Conservation (phyloP, 441 rosid species). For the Mallotus repandus region DNA sequence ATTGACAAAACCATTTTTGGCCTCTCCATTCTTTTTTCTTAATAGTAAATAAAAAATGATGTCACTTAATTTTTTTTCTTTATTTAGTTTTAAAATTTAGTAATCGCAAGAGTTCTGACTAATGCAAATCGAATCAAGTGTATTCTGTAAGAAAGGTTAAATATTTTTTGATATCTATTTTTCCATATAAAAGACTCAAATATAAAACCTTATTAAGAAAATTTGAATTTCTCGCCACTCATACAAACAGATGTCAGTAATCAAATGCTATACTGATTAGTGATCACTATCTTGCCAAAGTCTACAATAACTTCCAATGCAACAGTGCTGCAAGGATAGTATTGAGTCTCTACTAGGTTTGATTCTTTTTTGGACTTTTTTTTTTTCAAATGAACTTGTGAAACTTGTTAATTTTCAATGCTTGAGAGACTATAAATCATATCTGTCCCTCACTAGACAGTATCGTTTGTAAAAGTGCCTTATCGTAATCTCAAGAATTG, state of each 20-base stretch:
- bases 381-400: neutral
- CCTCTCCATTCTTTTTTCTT: neutral
- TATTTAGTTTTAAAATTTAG: no score
- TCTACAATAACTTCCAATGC: neutral
- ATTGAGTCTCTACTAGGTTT: neutral
- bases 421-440: neutral
- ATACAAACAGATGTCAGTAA: neutral
- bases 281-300: neutral
- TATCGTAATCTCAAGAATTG: slow-evolving; percentile 15
- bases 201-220: neutral
- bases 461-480: neutral
- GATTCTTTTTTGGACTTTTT: neutral
- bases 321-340: neutral
- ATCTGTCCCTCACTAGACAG: slow-evolving; percentile 10
- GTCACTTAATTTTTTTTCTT: neutral
- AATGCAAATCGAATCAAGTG: no score
- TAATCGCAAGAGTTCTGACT: no score
- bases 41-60: neutral
- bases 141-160: no score
- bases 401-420: neutral
- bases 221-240: neutral
- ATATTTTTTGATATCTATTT: no score
- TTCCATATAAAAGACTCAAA: no score
- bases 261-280: neutral
- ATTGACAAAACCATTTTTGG: neutral